A percentile compares a stretch with the other conserved stretches of the same genome.
phyloP scores from a whole-genome alignment of 2,329 filamentous ascomycete genomes.

The Alternaria metachromatica region DNA sequence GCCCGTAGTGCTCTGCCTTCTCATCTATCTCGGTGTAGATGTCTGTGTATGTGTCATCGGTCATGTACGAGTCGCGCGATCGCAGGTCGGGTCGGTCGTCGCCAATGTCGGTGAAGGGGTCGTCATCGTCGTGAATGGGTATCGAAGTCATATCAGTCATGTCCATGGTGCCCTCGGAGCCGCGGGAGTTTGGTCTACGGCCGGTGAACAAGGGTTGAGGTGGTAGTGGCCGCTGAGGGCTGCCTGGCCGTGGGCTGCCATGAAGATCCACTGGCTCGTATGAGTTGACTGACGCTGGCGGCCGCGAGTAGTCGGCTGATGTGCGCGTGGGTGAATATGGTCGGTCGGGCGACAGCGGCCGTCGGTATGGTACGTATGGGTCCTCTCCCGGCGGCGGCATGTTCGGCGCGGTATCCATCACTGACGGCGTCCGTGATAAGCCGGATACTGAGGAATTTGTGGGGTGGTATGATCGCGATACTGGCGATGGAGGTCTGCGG shows the following conservation, averaged over 20 bases:
- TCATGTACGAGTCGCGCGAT: conserved; percentile 69
- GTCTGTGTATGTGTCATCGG: conserved; percentile 66
- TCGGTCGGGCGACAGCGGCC: conserved; percentile 59
- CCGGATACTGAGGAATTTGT: conserved; percentile 52
- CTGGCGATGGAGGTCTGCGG: conserved; percentile 51
- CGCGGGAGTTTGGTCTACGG: conserved; percentile 51
- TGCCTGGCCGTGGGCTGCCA: conserved; percentile 85
- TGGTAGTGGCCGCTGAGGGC: conserved; percentile 83
- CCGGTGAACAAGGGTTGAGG: conserved; percentile 83
- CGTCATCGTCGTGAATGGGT: conserved; percentile 66
- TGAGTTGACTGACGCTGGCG: conserved; percentile 71
- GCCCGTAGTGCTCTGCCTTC: conserved; percentile 81
- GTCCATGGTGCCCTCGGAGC: conserved; percentile 58
- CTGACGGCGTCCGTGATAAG: conserved; percentile 57
- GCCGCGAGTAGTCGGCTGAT: conserved; percentile 70
- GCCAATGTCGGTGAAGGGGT: conserved; percentile 73
- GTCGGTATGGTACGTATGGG: conserved; percentile 66
- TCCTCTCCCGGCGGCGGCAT: conserved; percentile 66
- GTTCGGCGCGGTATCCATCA: conserved; percentile 58
- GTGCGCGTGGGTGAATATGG: conserved; percentile 63
- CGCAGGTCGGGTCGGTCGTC: conserved; percentile 65
- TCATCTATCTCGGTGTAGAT: conserved; percentile 53
- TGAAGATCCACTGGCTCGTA: conserved; percentile 92
- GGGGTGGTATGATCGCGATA: conserved; percentile 58
- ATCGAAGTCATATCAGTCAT: conserved; percentile 77